Evolutionary conservation across 805 yeast species (phyloP), one percentile per base, ranked within the genome.

Genomic region (Torulaspora indica): DNA sequence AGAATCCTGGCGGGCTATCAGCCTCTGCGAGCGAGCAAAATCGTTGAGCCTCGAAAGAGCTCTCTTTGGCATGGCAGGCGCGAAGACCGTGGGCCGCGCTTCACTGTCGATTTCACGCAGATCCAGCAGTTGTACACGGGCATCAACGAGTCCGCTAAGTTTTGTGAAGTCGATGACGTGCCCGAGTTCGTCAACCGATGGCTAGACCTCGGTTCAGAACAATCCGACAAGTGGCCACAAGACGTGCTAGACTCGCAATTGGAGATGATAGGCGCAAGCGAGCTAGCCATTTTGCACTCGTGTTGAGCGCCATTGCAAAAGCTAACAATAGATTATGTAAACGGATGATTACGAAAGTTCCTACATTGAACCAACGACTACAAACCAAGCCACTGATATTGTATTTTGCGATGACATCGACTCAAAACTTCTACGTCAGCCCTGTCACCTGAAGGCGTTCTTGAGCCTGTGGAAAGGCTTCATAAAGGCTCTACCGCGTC

Each of bases 101-200:
- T 54, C 37, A 39, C 46, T 13, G 35, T 49, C 10, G 54, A 57
- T 39, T 57, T 57, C 42, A 30, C 43, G 1, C 56, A 54, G 36
- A 18, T 55, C 9, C 53, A 49, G 32, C 48, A 48, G 20, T 29
- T 56, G n/a, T 58, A 55, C 38, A 43, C 47, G 24, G 36, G 45
- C 27, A 46, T 55, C n/a, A 52, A 54, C 32, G 52, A 49, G 8
- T 38, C 49, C 8, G 41, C 42, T 13, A 52, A 42, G 22, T 32
- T 34, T 17, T 50, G 54, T 31, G 57, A 57, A 38, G 28, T 53
- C 3, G 56, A 58, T 24, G 49, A 48, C 5, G 22, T 61, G 24
- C 27, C 42, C 7, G 50, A 51, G 5, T 61, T 61, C 39, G 50
- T 59, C 17, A 50, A 50, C 25, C 49, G 53, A 15, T 61, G 64